Evolutionary conservation across 306 rosid species (phyloP), one percentile per base, ranked within the genome.

Genomic region (Fragaria nilgerrensis): DNA sequence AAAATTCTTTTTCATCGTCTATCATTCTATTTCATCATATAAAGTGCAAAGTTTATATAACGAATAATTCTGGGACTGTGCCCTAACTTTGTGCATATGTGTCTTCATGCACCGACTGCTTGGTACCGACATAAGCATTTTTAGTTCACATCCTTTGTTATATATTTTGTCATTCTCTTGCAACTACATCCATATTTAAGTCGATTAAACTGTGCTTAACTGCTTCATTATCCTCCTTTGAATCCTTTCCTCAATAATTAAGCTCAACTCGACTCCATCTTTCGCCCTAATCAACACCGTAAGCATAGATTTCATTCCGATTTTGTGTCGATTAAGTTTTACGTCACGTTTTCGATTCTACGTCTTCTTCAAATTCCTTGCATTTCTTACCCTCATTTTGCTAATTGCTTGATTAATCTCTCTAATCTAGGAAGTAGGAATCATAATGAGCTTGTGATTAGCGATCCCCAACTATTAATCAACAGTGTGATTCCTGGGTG

Each of bases 401-500:
- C 64, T 58, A 58, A 9, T 58, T 8, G 20, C 23, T 17, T 52
- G 59, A 19, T 19, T 52, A 19, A 7, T 23, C 55, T 44, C 72
- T 68, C 53, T 5, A 14, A 69, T 27, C 61, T 20, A 11, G 5
- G 17, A 49, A 2, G 44, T 20, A 11, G 5, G 17, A 49, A 2
- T 15, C 70, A 36, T 65, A 3, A 52, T 20, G 13, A 52, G 65
- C 49, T 20, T 22, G 65, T 72, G 76, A 52, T 52, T 36, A 22
- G 8, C 67, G 23, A 55, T 36, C 49, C 3, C 34, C 44, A 14
- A 23, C 49, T 72, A 56, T 34, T 37, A 6, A 29, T 2, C 1
- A 15, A 29, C 15, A 13, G 17, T 63, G 78, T 44, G 80, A 80
- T 83, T 74, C 81, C 74, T 82, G 52, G 71, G 53, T 68, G 72